A percentile compares a stretch with the other conserved stretches of the same genome.
These are phyloP conservation scores for Xanthoparmelia taractica DNA, from an alignment of 495 filamentous ascomycete genomes.

Conservation along the genomic window DNA sequence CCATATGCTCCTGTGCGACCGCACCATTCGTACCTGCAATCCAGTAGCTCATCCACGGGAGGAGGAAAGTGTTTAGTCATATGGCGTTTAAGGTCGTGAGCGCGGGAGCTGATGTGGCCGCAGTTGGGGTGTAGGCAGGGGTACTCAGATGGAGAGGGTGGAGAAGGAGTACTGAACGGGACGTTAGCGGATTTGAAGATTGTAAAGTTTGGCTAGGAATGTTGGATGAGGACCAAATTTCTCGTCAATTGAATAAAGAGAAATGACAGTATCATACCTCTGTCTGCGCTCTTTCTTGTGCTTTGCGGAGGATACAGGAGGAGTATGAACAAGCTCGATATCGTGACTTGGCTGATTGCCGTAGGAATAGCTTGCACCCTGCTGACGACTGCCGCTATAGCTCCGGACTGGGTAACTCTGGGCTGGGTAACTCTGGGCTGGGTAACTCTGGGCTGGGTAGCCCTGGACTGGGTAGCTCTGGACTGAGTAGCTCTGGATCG, in stretches of 20 bases:
- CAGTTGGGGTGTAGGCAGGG: conserved; percentile 41
- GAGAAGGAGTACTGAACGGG: background rate
- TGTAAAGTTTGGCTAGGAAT: background rate
- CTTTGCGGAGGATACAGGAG: conserved; percentile 7
- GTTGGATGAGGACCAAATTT: background rate
- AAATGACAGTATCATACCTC: conserved; percentile 25
- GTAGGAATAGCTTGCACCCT: background rate
- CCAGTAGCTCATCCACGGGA: conserved; percentile 45
- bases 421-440: too few species aligned
- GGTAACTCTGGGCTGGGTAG: background rate
- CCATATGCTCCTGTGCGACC: conserved; percentile 69
- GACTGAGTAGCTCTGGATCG: background rate
- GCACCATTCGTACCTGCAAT: conserved; percentile 73
- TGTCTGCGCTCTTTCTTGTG: conserved; percentile 3
- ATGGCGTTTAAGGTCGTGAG: conserved; percentile 50
- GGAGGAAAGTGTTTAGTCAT: conserved; percentile 42
- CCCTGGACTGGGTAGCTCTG: background rate
- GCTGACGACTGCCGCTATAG: background rate
- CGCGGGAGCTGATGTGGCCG: conserved; percentile 42
- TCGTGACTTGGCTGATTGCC: background rate
- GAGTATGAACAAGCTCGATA: background rate
- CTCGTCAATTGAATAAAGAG: background rate
- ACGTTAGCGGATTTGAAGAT: background rate
- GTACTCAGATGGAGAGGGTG: conserved; percentile 22
- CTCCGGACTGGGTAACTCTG: too few species aligned